phyloP scores from a whole-genome alignment of 2,329 filamentous ascomycete genomes.

The Ciborinia camelliae region DNA sequence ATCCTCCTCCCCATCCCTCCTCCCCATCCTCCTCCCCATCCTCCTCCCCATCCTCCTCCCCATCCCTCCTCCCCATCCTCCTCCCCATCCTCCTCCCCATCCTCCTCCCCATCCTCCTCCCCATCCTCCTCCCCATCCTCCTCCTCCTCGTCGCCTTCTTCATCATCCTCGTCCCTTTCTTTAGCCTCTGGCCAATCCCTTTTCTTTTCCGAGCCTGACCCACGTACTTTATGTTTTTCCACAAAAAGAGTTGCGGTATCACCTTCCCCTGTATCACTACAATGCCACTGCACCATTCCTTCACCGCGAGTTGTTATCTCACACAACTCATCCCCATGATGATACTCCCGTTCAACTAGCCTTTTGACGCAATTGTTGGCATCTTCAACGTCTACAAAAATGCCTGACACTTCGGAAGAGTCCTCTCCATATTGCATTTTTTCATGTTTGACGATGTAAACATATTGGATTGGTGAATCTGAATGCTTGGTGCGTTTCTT shows the following conservation, averaged over 20 bases:
- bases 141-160: not conserved
- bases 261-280: not conserved
- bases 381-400: not conserved
- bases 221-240: not conserved
- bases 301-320: not conserved
- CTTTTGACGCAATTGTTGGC: conserved; percentile 1
- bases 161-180: not conserved
- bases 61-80: not conserved
- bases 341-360: not conserved
- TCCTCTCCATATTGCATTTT: not conserved
- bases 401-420: not conserved
- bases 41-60: no score
- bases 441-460: not conserved
- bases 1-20: not conserved
- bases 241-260: not conserved
- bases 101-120: not conserved
- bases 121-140: not conserved
- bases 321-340: not conserved
- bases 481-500: not conserved
- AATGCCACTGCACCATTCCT: not conserved
- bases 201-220: not conserved
- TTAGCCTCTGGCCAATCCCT: not conserved
- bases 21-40: not conserved
- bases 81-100: no score
- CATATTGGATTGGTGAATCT: not conserved